phyloP scores from a whole-genome alignment of 495 filamentous ascomycete species.

The Neurospora sp. region DNA sequence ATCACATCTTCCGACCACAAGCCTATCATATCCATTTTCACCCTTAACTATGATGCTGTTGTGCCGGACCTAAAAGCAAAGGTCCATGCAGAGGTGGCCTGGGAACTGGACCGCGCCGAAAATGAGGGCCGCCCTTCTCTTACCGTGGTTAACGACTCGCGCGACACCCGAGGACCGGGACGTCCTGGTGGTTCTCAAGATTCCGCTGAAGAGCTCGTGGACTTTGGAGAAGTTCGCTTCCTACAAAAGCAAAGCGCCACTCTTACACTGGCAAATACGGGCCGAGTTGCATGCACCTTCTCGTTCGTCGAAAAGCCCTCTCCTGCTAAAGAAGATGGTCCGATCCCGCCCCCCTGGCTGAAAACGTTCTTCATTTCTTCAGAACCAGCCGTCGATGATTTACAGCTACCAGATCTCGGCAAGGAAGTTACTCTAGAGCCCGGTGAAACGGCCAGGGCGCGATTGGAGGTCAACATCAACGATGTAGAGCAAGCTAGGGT shows the following conservation, averaged over 20 bases:
- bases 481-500: conserved; percentile 51
- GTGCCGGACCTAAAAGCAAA: conserved; percentile 71
- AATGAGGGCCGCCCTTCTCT: conserved; percentile 82
- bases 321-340: conserved; percentile 30
- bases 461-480: conserved; percentile 54
- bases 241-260: conserved; percentile 51
- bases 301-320: conserved; percentile 61
- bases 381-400: conserved; percentile 24
- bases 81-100: conserved; percentile 77
- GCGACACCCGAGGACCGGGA: conserved; percentile 11
- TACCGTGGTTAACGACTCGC: conserved; percentile 69
- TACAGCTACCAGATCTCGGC: conserved; percentile 28
- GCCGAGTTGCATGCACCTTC: conserved; percentile 64
- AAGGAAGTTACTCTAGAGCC: conserved; percentile 58
- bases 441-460: conserved; percentile 66
- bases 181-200: conserved; percentile 10
- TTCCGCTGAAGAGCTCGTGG: conserved; percentile 45
- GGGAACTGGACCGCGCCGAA: conserved; percentile 81
- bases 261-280: conserved; percentile 86
- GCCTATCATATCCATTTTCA: conserved; percentile 72
- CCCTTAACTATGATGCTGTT: conserved; percentile 72
- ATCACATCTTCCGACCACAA: conserved; percentile 95
- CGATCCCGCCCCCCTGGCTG: conserved; percentile 53
- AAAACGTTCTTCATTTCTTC: conserved; percentile 48
- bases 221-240: conserved; percentile 67